Base-by-base conservation (phyloP, 2,329 filamentous ascomycete species). In the Zymoseptoria ardabiliae region DNA sequence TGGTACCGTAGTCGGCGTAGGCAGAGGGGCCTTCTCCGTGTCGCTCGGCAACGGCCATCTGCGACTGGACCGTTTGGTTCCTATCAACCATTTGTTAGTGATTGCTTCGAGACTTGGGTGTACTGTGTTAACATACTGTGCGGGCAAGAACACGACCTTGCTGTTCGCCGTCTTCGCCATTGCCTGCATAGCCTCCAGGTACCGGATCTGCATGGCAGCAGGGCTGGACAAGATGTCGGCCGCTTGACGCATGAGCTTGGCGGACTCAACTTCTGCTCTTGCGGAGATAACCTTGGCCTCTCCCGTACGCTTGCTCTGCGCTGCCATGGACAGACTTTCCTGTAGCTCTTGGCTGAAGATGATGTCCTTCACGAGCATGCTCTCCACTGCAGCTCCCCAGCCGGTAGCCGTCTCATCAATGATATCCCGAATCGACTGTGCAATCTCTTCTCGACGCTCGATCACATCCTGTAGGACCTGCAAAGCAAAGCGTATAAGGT, bases 321-420 rank as follows among this genome's bases (percentile, higher is more conserved):
- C 94, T 48, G 94, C 94, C 94, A 99, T 97, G 72, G 90, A 96
- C 54, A 99, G 85, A 19, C 90, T 94, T 71, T 97, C 93, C 77
- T 99, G 94, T 51, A 99, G 82, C 68, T 97, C 94, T 72, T 91
- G 86, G 77, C 86, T 91, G 84, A 99, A 99, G 74, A 97, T 89
- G 73, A 99, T 96, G 76, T 99, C 94, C 79, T 99, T 97, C 83
- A 99, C 93, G 67, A 99, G 86, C 93, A 99, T 99, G 71, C 88
- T 92, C 81, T 97, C 94, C 60, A 97, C 94, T 72, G 90, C 86
- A 7, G 96, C 93, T 77, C 94, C 94, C 94, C 94, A 99, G 62
- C 90, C 91, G 10, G 85, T 80, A 5, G 94, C 93, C 1, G 96
- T 94, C 68, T 97, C 92, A 73, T 97, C 94, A 69, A 99, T 97